A percentile compares a stretch with the other conserved stretches of the same genome.
phyloP scores from a whole-genome alignment of 495 filamentous ascomycete genomes.

The Neurospora sp. region DNA sequence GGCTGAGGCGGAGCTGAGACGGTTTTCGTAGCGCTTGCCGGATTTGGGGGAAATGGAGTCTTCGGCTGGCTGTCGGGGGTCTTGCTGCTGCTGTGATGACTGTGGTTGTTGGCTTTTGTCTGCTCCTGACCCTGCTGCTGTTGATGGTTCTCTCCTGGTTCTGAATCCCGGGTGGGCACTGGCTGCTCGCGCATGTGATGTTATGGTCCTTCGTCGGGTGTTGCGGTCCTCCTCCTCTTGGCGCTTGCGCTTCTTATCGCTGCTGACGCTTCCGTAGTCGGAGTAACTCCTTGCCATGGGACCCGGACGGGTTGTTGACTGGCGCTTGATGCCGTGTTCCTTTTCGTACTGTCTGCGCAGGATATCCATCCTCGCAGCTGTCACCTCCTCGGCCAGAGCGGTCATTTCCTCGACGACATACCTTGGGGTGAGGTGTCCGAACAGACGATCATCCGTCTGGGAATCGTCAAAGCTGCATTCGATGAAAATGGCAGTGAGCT shows the following conservation, averaged over 20 bases:
- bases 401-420: constrained; percentile 70
- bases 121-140: neutral
- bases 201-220: constrained; percentile 2
- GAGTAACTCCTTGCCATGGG: constrained; percentile 5
- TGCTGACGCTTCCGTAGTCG: constrained; percentile 14
- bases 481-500: constrained; percentile 75
- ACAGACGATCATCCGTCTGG: constrained; percentile 63
- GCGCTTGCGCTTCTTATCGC: constrained; percentile 35
- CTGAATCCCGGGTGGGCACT: neutral
- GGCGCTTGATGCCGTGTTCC: constrained; percentile 3
- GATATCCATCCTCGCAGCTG: constrained; percentile 23
- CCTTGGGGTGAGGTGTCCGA: constrained; percentile 77
- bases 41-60: constrained; percentile 28
- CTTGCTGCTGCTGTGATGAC: constrained; percentile 1
- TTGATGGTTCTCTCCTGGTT: constrained; percentile 1
- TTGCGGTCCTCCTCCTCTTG: constrained; percentile 10
- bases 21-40: neutral
- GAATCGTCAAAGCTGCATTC: constrained; percentile 86
- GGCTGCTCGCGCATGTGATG: neutral
- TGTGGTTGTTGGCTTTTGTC: neutral
- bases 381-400: constrained; percentile 58
- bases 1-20: neutral
- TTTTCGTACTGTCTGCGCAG: constrained; percentile 4
- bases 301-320: neutral
- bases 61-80: constrained; percentile 2